Evolutionary conservation across 257 asterid species (phyloP), one percentile per base, ranked within the genome.

Genomic region (Echium plantagineum): DNA sequence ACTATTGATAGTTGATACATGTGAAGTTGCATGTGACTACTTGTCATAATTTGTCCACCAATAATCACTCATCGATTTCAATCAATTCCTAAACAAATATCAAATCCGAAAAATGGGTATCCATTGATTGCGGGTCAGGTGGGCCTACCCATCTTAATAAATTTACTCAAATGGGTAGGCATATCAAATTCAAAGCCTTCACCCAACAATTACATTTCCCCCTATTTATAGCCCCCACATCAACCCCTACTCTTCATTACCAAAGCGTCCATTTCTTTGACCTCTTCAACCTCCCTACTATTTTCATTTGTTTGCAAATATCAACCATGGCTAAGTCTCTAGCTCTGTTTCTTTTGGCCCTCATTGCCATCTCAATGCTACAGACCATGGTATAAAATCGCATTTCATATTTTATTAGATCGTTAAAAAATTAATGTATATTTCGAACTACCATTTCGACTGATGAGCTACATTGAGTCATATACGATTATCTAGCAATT

Each of bases 311-410:
- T 35, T 12, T 1, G n/a, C 32, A 28, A 9, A 15, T 9, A 20
- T 17, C 9, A 8, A 32, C 24, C 13, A 72, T 72, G 77, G 71
- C 68, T 26, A 72, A 72, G 59, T 64, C 16, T 57, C 54, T 64
- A 35, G 71, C 62, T 57, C 3, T 60, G 31, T n/a, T 61, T 30
- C 51, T 73, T 30, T 49, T 73, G 13, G 71, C 74, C 42, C 71
- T 68, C 17, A 3, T 68, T 20, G 66, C 59, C 71, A 60, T 73
- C 26, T 56, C 56, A 13, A 21, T 73, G 68, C 65, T 73, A 18
- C 74, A 61, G 24, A 60, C 67, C 4, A 31, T 72, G 12, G 78
- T 73, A 22, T 64, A 70, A 60, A 20, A 15, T 10, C 28, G 46
- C 9, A 49, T 65, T 63, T 31, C 52, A 10, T 28, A 28, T 3